Evolutionary conservation across 228 moss, liverwort and hornwort species (phyloP).

Genomic region (Sphagnum fallax): DNA sequence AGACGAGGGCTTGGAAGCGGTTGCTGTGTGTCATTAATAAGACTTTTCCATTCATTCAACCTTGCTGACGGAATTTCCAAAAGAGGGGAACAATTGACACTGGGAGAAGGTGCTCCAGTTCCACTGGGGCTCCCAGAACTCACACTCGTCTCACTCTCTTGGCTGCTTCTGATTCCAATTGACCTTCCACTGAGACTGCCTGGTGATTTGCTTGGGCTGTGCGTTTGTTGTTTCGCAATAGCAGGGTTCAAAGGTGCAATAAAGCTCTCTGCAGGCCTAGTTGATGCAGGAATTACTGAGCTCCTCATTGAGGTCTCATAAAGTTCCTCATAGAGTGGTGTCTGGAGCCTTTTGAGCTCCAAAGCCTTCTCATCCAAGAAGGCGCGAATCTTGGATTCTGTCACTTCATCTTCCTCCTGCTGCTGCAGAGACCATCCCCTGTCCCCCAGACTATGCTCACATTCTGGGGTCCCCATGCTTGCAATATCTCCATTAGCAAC

Average conservation of each 20-base stretch:
- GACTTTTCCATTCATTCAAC: conserved; percentile 64
- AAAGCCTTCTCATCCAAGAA: conserved; percentile 89
- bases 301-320: conserved; percentile 56
- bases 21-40: conserved; percentile 23
- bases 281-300: conserved; percentile 16
- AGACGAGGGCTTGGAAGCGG: conserved; percentile 28
- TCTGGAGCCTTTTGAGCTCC: conserved; percentile 72
- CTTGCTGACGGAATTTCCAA: conserved; percentile 62
- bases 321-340: conserved; percentile 77
- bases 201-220: conserved; percentile 59
- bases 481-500: not conserved
- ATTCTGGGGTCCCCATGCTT: conserved; percentile 5
- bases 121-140: conserved; percentile 68
- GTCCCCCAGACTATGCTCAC: conserved; percentile 17
- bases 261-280: conserved; percentile 42
- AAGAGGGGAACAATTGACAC: conserved; percentile 35
- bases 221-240: conserved; percentile 32
- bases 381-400: conserved; percentile 82
- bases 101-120: conserved; percentile 27
- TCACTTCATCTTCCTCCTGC: conserved; percentile 86
- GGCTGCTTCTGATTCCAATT: conserved; percentile 38
- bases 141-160: conserved; percentile 75
- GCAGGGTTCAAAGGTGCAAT: conserved; percentile 56
- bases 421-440: conserved; percentile 26
- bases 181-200: conserved; percentile 53